Percentiles rank a stretch among this genome's conserved stretches.
Conservation (phyloP, 768 basidiomycete genomes). For the Termitomyces sp. region DNA sequence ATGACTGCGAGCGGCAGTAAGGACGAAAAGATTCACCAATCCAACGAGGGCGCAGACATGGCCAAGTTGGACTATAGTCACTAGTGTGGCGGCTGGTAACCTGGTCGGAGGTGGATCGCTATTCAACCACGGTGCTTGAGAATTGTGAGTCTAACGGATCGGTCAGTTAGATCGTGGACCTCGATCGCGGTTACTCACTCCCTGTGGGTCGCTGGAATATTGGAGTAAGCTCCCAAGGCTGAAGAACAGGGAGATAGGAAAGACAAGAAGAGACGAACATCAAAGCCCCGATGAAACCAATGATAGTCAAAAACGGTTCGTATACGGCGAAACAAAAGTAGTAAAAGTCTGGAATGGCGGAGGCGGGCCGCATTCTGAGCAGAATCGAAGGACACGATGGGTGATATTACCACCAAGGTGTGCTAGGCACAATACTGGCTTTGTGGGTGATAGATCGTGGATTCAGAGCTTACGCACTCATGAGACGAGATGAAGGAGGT, state of each 20-base stretch:
- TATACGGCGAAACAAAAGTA: constrained; percentile 70
- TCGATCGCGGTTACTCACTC: constrained; percentile 33
- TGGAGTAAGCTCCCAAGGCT: constrained; percentile 3
- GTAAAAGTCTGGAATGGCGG: constrained; percentile 70
- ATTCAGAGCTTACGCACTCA: constrained; percentile 8
- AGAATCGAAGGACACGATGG: constrained; percentile 2
- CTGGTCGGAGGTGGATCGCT: constrained; percentile 37
- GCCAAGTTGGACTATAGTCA: constrained; percentile 70
- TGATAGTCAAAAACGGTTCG: constrained; percentile 60
- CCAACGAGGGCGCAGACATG: constrained; percentile 76
- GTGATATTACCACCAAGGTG: constrained; percentile 8
- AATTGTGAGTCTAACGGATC: constrained; percentile 53
- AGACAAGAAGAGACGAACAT: constrained; percentile 24
- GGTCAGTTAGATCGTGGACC: neutral
- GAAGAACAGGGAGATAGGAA: neutral
- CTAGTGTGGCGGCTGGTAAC: constrained; percentile 57
- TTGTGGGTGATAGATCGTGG: neutral
- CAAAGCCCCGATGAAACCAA: constrained; percentile 63
- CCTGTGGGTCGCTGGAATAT: constrained; percentile 48
- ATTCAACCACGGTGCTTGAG: constrained; percentile 69
- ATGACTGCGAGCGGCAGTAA: constrained; percentile 55
- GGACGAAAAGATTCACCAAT: constrained; percentile 60
- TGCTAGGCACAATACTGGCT: neutral
- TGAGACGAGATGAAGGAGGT: constrained; percentile 11
- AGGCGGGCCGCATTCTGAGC: constrained; percentile 35